phyloP scores from a whole-genome alignment of 306 rosid genomes.

The Ammopiptanthus mongolicus region DNA sequence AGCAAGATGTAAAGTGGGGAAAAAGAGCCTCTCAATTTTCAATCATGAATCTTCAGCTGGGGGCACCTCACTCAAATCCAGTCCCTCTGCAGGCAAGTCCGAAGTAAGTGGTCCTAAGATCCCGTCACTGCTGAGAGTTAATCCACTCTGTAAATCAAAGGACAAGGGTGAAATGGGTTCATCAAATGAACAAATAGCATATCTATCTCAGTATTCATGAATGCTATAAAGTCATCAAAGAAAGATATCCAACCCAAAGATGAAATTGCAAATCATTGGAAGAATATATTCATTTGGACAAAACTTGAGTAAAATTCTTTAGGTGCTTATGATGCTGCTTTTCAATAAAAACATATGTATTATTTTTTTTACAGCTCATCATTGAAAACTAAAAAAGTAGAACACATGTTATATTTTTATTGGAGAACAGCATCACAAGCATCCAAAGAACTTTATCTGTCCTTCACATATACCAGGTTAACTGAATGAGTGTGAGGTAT shows the following conservation, averaged over 20 bases:
- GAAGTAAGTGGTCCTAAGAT: slow-evolving; percentile 69
- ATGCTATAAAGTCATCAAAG: background rate
- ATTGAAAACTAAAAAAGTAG: too few species aligned
- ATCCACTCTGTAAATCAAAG: slow-evolving; percentile 67
- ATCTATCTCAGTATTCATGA: background rate
- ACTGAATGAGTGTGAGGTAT: background rate
- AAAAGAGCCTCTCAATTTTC: background rate
- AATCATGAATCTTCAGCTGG: slow-evolving; percentile 38
- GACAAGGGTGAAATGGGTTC: background rate
- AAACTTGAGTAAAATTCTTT: too few species aligned
- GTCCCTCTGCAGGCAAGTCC: slow-evolving; percentile 79
- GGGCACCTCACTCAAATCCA: slow-evolving; percentile 68
- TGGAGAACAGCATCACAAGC: background rate
- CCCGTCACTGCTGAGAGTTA: slow-evolving; percentile 67
- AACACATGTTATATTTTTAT: background rate
- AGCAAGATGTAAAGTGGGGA: background rate
- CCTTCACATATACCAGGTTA: background rate
- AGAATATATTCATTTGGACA: background rate
- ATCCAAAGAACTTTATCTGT: too few species aligned
- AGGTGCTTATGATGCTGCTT: too few species aligned
- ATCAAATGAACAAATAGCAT: slow-evolving; percentile 2
- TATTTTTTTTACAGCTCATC: too few species aligned
- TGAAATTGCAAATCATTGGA: background rate
- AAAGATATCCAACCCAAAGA: background rate
- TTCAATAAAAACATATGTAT: background rate